Evolutionary conservation across 78 protist genomes (phyloP).

Genomic region (Isochrysis galbana): DNA sequence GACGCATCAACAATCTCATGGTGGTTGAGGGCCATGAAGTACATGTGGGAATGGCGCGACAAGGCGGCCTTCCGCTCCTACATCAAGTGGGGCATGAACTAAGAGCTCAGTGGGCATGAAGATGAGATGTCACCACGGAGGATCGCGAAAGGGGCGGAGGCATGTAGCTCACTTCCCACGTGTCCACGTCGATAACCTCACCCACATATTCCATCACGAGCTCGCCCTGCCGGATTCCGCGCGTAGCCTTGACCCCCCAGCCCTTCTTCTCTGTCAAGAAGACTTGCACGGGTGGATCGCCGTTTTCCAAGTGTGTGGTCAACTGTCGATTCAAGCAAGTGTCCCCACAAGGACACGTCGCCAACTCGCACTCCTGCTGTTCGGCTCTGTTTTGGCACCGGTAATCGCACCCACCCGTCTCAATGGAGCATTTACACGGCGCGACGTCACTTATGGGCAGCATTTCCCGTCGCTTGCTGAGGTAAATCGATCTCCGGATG

Average conservation of each 20-base stretch:
- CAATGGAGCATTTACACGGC: not conserved
- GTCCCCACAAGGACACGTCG: not conserved
- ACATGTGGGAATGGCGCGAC: not conserved
- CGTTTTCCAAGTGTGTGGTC: not conserved
- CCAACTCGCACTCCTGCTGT: not conserved
- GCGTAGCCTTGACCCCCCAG: constrained; percentile 10
- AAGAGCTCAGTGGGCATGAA: no score
- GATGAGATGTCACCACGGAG: no score
- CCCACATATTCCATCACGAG: constrained; percentile 24
- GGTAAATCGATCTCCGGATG: not conserved
- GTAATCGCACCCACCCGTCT: not conserved
- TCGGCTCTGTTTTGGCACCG: not conserved
- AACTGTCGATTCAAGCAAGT: not conserved
- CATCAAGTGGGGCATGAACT: not conserved
- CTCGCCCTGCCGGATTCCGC: not conserved
- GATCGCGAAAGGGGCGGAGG: no score
- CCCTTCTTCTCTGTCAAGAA: not conserved
- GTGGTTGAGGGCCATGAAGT: not conserved
- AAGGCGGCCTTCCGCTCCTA: not conserved
- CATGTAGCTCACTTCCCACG: not conserved
- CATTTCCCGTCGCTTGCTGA: not conserved
- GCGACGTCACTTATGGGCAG: not conserved
- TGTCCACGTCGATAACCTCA: not conserved
- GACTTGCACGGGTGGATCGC: not conserved
- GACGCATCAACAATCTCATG: not conserved